A percentile compares a stretch with the other conserved stretches of the same genome.
Conservation (phyloP, 1,284 basidiomycete species). For the Chondrostereum purpureum region DNA sequence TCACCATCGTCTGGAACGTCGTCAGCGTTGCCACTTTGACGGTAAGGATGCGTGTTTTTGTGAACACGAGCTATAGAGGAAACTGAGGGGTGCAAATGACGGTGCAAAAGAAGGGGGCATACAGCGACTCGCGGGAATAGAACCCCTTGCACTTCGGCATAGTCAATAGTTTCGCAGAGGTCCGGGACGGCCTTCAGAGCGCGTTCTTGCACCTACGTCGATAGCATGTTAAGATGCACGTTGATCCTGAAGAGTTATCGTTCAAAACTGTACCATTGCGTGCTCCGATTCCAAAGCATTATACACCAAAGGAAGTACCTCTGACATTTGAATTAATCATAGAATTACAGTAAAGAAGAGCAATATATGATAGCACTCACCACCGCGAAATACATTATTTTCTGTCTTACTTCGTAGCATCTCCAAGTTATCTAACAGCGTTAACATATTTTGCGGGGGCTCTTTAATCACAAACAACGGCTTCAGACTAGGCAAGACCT, state of each 20-base stretch:
- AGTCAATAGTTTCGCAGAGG: constrained; percentile 90
- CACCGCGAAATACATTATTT: constrained; percentile 81
- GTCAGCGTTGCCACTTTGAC: constrained; percentile 87
- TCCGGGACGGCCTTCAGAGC: constrained; percentile 82
- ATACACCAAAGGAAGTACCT: constrained; percentile 92
- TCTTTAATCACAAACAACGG: constrained; percentile 91
- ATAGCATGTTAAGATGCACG: too few species aligned
- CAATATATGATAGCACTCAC: constrained; percentile 43
- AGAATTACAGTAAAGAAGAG: constrained; percentile 1
- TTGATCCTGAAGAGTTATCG: too few species aligned
- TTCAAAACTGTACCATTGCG: constrained; percentile 61
- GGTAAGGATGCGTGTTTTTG: constrained; percentile 78
- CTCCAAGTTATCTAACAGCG: constrained; percentile 82
- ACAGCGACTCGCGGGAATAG: constrained; percentile 86
- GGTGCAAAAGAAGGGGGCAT: constrained; percentile 23
- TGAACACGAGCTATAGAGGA: constrained; percentile 69
- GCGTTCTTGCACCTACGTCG: constrained; percentile 85
- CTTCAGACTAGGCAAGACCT: constrained; percentile 83
- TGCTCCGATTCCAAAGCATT: constrained; percentile 93
- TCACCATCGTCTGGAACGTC: constrained; percentile 90
- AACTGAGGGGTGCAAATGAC: not conserved
- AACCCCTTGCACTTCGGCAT: constrained; percentile 82
- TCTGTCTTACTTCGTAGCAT: constrained; percentile 90
- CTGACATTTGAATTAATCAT: constrained; percentile 31
- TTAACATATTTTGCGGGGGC: constrained; percentile 95